phyloP scores from a whole-genome alignment of 1,284 basidiomycete species.

The Fomes fomentarius region DNA sequence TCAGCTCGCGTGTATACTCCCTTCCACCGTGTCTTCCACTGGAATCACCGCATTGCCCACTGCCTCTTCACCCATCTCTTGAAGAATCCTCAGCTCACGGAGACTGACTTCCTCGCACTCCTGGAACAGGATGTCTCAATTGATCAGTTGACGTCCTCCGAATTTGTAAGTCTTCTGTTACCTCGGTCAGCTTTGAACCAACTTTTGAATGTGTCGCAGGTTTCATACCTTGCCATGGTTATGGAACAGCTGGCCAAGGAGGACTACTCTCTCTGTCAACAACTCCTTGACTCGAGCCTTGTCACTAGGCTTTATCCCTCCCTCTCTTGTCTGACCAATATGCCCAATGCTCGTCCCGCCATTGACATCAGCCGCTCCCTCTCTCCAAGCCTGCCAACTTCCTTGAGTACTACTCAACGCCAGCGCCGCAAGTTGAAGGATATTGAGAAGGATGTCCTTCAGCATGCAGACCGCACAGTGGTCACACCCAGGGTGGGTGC shows the following conservation, averaged over 20 bases:
- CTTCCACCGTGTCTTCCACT: constrained; percentile 49
- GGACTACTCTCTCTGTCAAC: background rate
- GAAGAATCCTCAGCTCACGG: constrained; percentile 37
- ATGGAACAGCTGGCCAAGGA: constrained; percentile 8
- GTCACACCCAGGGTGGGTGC: constrained; percentile 52
- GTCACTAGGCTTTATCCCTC: background rate
- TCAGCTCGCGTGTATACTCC: constrained; percentile 48
- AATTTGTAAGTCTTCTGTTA: constrained; percentile 39
- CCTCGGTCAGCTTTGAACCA: background rate
- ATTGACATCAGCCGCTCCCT: too few species aligned
- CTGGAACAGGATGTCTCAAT: background rate
- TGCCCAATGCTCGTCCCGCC: too few species aligned
- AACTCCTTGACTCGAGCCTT: background rate
- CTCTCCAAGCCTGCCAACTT: too few species aligned
- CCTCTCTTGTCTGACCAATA: too few species aligned
- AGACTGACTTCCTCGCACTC: constrained; percentile 38
- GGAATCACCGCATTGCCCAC: constrained; percentile 51
- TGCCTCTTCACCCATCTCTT: constrained; percentile 42
- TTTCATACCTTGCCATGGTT: constrained; percentile 8
- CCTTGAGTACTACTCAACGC: background rate
- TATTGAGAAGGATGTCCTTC: constrained; percentile 41
- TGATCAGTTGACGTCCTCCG: constrained; percentile 7
- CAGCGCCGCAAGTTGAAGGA: constrained; percentile 4
- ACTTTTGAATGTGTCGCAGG: constrained; percentile 6
- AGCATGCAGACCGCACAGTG: constrained; percentile 45